phyloP scores from a whole-genome alignment of 2,329 filamentous ascomycete genomes.

The Alternaria gansuensis region DNA sequence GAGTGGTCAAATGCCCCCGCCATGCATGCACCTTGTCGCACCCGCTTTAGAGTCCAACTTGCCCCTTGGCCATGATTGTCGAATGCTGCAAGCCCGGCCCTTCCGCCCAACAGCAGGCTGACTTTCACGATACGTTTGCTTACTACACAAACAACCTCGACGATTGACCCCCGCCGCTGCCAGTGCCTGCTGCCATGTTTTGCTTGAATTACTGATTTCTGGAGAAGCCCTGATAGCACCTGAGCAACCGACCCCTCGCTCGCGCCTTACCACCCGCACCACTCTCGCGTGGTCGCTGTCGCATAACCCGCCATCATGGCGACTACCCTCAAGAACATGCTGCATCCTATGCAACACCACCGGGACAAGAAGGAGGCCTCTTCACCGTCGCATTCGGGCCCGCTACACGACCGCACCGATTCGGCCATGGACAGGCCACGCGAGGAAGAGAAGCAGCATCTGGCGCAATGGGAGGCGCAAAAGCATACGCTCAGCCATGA shows the following conservation, averaged over 20 bases:
- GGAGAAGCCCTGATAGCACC: conserved; percentile 6
- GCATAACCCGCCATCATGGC: conserved; percentile 44
- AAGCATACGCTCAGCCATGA: conserved; percentile 55
- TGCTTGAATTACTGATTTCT: conserved; percentile 17
- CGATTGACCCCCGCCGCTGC: conserved; percentile 27
- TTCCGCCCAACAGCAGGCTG: conserved; percentile 31
- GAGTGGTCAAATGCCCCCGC: conserved; percentile 36
- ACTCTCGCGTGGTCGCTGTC: conserved; percentile 12
- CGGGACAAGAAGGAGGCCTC: conserved; percentile 37
- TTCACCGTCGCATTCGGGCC: conserved; percentile 30
- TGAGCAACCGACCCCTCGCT: conserved; percentile 14
- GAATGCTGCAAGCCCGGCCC: conserved; percentile 32
- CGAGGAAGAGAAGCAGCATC: conserved; percentile 58
- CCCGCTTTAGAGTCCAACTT: conserved; percentile 13
- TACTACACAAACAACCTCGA: conserved; percentile 4
- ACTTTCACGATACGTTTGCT: conserved; percentile 14
- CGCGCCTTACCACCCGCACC: conserved; percentile 19
- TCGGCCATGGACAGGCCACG: conserved; percentile 52
- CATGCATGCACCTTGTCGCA: conserved; percentile 25
- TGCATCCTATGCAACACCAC: conserved; percentile 48
- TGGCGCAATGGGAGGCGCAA: conserved; percentile 59
- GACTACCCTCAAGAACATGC: conserved; percentile 49
- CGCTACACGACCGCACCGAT: conserved; percentile 46
- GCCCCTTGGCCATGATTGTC: conserved; percentile 36
- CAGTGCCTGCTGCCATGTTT: conserved; percentile 26